Conservation (phyloP, 805 yeast species). For the Starmerella tilneyi region DNA sequence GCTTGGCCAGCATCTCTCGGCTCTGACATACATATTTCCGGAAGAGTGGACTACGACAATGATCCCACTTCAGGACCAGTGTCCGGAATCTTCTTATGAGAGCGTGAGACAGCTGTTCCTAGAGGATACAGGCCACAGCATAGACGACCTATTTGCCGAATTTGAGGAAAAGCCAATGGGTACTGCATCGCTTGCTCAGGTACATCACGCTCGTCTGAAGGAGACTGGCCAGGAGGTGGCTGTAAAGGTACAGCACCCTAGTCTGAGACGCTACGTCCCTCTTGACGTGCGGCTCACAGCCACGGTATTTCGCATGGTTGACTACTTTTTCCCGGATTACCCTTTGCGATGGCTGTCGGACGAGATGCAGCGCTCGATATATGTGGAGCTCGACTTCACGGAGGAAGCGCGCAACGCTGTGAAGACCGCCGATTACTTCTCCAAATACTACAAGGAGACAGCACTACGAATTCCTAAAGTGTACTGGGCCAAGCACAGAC, state of each 20-base stretch:
- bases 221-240: constrained; percentile 67
- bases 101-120: constrained; percentile 59
- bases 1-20: constrained; percentile 87
- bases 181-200: constrained; percentile 94
- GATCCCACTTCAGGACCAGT: constrained; percentile 82
- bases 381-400: constrained; percentile 79
- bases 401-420: constrained; percentile 77
- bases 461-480: constrained; percentile 74
- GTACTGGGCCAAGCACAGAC: constrained; percentile 52
- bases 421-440: constrained; percentile 59
- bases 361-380: constrained; percentile 76
- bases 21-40: constrained; percentile 84
- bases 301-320: constrained; percentile 62
- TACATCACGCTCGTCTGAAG: constrained; percentile 60
- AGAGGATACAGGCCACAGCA: constrained; percentile 49
- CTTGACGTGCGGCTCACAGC: constrained; percentile 72
- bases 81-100: constrained; percentile 68
- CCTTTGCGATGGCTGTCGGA: constrained; percentile 94
- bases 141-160: constrained; percentile 55
- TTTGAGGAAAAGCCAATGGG: constrained; percentile 77
- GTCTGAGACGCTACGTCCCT: constrained; percentile 77
- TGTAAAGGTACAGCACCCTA: constrained; percentile 90
- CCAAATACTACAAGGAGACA: constrained; percentile 45
- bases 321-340: constrained; percentile 80
- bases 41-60: constrained; percentile 91